Percentiles rank a stretch among this genome's conserved stretches.
Evolutionary conservation across 371 early-diverging fungal species (phyloP).

Genomic region (Apophysomyces ossiformis): DNA sequence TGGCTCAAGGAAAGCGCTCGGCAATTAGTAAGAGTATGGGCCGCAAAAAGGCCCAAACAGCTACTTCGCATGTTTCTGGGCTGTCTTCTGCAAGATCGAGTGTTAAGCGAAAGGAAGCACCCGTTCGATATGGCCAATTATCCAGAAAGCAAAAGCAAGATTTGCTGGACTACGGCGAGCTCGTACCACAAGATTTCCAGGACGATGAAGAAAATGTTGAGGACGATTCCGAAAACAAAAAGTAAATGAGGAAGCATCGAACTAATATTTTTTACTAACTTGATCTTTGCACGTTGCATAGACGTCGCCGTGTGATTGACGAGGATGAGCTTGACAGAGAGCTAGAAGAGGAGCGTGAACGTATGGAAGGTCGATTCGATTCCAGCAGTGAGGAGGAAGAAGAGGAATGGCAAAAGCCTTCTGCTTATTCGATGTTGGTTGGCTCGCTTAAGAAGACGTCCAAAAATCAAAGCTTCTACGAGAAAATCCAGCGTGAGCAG

Average conservation of each 20-base stretch:
- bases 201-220: constrained; percentile 41
- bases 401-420: constrained; percentile 49
- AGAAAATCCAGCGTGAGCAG: constrained; percentile 47
- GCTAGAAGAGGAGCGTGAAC: constrained; percentile 40
- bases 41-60: constrained; percentile 12
- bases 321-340: constrained; percentile 59
- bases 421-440: constrained; percentile 49
- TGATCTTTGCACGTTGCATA: not conserved
- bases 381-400: constrained; percentile 35
- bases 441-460: constrained; percentile 52
- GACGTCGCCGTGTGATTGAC: constrained; percentile 49
- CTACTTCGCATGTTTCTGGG: constrained; percentile 27
- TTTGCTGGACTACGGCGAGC: constrained; percentile 68
- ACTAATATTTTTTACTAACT: not conserved
- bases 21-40: constrained; percentile 30
- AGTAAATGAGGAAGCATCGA: not conserved
- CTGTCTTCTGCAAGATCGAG: constrained; percentile 19
- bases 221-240: constrained; percentile 3
- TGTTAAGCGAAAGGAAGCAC: constrained; percentile 24
- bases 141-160: constrained; percentile 54
- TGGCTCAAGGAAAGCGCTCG: constrained; percentile 29
- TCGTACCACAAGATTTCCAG: constrained; percentile 61
- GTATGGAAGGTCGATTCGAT: constrained; percentile 42
- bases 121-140: constrained; percentile 44
- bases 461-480: constrained; percentile 48